Conservation (phyloP, 2,329 filamentous ascomycete species). For the Aaosphaeria arxii region DNA sequence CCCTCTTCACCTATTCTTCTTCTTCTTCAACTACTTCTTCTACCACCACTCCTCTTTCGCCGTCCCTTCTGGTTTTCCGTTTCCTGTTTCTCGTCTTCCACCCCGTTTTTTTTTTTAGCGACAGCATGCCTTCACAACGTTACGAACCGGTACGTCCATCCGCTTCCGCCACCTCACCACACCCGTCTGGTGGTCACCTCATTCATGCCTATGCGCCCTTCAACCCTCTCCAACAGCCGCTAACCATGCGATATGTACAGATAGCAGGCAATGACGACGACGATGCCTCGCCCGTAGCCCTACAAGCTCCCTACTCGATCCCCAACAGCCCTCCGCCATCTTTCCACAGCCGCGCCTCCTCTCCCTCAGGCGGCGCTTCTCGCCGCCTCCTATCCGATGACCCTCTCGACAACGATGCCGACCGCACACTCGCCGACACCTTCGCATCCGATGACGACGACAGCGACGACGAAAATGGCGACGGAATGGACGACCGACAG, state of each 20-base stretch:
- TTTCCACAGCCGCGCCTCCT: conserved; percentile 81
- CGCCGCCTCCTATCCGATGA: conserved; percentile 54
- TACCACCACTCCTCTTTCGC: neutral
- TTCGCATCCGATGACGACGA: conserved; percentile 78
- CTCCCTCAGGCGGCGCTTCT: conserved; percentile 50
- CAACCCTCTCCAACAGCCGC: neutral
- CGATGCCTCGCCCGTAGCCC: conserved; percentile 28
- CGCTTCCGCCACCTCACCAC: conserved; percentile 1
- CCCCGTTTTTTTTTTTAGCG: neutral
- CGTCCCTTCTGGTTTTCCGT: conserved; percentile 2
- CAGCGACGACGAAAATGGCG: conserved; percentile 64
- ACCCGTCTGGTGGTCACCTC: neutral
- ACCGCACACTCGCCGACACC: conserved; percentile 84
- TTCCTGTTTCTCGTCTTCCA: conserved; percentile 1
- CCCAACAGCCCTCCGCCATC: conserved; percentile 64
- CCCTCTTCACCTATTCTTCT: conserved; percentile 6
- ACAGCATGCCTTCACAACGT: conserved; percentile 46
- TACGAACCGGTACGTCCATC: conserved; percentile 46
- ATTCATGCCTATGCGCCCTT: conserved; percentile 2
- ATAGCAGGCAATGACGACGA: conserved; percentile 45
- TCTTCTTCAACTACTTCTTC: conserved; percentile 2
- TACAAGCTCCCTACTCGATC: conserved; percentile 34
- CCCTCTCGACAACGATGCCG: conserved; percentile 56
- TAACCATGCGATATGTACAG: conserved; percentile 19
- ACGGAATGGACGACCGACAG: conserved; percentile 78